Percentiles rank a stretch among this genome's conserved stretches.
phyloP scores from a whole-genome alignment of 805 yeast genomes.

The Scheffersomyces coipomensis region DNA sequence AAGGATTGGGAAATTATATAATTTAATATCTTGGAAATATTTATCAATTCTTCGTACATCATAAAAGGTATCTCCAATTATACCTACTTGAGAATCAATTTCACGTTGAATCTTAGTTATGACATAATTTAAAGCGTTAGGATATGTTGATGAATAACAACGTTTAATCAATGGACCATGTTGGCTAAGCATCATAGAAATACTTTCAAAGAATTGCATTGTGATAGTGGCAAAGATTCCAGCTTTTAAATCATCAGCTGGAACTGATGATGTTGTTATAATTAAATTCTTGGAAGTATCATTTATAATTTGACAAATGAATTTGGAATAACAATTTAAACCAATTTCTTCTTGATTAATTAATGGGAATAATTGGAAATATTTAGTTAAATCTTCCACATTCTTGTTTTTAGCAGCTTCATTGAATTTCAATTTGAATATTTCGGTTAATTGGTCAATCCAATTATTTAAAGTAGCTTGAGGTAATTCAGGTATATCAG shows the following conservation, averaged over 20 bases:
- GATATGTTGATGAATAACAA: conserved; percentile 59
- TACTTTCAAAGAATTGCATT: conserved; percentile 74
- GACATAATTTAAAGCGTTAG: conserved; percentile 59
- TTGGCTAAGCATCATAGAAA: conserved; percentile 80
- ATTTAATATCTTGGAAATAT: conserved; percentile 51
- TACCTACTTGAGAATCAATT: conserved; percentile 88
- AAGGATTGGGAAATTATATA: conserved; percentile 42
- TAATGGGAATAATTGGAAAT: conserved; percentile 84
- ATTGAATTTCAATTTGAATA: conserved; percentile 63
- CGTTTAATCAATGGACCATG: conserved; percentile 76
- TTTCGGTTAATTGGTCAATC: conserved; percentile 53
- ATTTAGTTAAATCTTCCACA: conserved; percentile 69
- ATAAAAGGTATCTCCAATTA: conserved; percentile 81
- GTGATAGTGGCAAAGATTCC: conserved; percentile 61
- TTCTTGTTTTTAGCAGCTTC: conserved; percentile 66
- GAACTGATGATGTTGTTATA: conserved; percentile 21
- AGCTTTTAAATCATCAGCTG: conserved; percentile 22
- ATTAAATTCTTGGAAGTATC: conserved; percentile 72
- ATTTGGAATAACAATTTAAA: conserved; percentile 75
- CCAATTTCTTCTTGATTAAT: conserved; percentile 74
- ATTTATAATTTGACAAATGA: conserved; percentile 81
- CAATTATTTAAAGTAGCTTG: conserved; percentile 53
- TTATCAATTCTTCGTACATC: conserved; percentile 66
- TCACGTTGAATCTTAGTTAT: conserved; percentile 77
- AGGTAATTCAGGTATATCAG: conserved; percentile 83